Evolutionary conservation across 345 rosid genomes (phyloP).

Genomic region (Litchi chinensis): DNA sequence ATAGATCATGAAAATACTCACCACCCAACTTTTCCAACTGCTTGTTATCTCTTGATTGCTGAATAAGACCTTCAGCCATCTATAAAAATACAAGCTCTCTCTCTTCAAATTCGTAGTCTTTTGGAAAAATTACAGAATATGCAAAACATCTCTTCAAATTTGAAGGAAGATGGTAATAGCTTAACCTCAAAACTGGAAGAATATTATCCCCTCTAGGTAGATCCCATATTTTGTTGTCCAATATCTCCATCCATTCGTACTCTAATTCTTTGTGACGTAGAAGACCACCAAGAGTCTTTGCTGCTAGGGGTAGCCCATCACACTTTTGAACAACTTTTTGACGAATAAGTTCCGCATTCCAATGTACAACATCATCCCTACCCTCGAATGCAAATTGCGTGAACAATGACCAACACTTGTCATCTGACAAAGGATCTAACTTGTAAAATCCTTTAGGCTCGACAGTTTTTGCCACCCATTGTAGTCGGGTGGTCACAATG

Average conservation of each 20-base stretch:
- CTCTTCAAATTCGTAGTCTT: not conserved
- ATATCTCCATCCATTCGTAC: not conserved
- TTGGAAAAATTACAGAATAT: not conserved
- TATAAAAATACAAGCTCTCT: not conserved
- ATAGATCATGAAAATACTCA: conserved; percentile 9
- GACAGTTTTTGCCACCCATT: conserved; percentile 10
- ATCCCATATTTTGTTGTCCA: not conserved
- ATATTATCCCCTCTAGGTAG: not conserved
- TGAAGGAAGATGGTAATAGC: not conserved
- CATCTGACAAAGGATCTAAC: conserved; percentile 3
- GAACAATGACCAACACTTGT: conserved; percentile 22
- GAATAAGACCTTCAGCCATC: not conserved
- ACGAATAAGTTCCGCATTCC: not conserved
- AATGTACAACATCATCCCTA: not conserved
- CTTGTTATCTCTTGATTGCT: not conserved
- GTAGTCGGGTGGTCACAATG: conserved; percentile 25
- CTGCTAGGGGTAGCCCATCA: conserved; percentile 18
- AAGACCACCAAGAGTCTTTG: conserved; percentile 15
- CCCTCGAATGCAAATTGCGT: conserved; percentile 10
- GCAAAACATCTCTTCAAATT: not conserved
- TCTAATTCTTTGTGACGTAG: not conserved
- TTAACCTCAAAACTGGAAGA: not conserved
- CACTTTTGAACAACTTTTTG: conserved; percentile 20
- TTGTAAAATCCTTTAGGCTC: not conserved
- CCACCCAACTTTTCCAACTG: not conserved